Conservation (phyloP, 106 monocot genomes). For the Cymbidium sinense region DNA sequence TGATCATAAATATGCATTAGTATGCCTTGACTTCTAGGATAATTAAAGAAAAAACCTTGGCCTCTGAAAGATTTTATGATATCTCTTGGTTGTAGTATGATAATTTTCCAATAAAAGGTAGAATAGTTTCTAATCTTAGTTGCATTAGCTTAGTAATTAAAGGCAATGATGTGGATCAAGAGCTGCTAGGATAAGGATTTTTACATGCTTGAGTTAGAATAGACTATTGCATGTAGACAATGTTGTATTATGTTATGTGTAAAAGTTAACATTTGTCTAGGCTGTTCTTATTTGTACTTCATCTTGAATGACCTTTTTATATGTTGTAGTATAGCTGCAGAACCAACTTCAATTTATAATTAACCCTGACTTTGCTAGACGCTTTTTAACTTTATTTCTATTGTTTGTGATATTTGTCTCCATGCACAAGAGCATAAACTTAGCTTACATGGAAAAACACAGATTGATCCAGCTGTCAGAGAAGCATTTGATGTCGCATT, state of each 20-base stretch:
- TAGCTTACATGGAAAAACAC: constrained; percentile 10
- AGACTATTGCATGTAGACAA: background rate
- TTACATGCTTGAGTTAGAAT: background rate
- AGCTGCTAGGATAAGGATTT: background rate
- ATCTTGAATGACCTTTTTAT: background rate
- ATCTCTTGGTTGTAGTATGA: background rate
- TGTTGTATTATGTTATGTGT: background rate
- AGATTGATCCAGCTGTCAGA: constrained; percentile 82
- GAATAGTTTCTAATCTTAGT: background rate
- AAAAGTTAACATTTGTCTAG: background rate
- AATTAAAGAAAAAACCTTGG: background rate
- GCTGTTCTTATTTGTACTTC: background rate
- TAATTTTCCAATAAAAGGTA: background rate
- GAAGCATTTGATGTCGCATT: constrained; percentile 97
- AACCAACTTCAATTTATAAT: background rate
- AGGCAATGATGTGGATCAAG: background rate
- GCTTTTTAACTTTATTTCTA: background rate
- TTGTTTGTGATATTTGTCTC: background rate
- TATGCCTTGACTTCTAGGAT: background rate
- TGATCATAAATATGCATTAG: background rate
- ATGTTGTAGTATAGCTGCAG: background rate
- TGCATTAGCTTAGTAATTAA: background rate
- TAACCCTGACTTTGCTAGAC: background rate
- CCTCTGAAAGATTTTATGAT: background rate
- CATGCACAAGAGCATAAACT: background rate